Evolutionary conservation across 2,329 filamentous ascomycete genomes (phyloP).

Genomic region (Cladorrhinum sp.): DNA sequence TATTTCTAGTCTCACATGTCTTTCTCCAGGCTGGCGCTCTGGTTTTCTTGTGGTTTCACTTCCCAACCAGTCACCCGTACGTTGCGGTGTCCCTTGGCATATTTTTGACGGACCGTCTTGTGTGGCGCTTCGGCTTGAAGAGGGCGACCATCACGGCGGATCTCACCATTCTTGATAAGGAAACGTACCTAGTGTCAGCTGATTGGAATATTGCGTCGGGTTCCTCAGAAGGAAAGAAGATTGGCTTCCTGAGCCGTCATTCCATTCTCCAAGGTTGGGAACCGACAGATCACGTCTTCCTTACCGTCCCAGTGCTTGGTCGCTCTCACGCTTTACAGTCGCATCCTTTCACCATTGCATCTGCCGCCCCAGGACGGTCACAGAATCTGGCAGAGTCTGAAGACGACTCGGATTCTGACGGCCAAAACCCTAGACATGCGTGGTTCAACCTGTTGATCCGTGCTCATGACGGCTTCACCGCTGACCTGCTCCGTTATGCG

Average conservation of each 20-base stretch:
- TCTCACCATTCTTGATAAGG: slow-evolving; percentile 49
- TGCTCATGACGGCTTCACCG: slow-evolving; percentile 58
- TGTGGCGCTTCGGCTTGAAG: slow-evolving; percentile 56
- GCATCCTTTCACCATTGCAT: slow-evolving; percentile 66
- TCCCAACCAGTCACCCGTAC: slow-evolving; percentile 50
- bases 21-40: slow-evolving; percentile 55
- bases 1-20: slow-evolving; percentile 59
- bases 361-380: slow-evolving; percentile 38
- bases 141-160: slow-evolving; percentile 46
- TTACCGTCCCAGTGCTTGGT: slow-evolving; percentile 56
- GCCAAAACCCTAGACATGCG: slow-evolving; percentile 35
- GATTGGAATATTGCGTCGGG: slow-evolving; percentile 39
- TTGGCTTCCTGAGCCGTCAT: background rate
- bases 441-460: slow-evolving; percentile 59
- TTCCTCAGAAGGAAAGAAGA: background rate
- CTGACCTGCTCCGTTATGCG: slow-evolving; percentile 52
- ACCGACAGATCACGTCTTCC: slow-evolving; percentile 62
- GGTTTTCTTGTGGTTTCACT: slow-evolving; percentile 59
- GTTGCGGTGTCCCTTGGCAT: slow-evolving; percentile 52
- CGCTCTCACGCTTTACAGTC: slow-evolving; percentile 54
- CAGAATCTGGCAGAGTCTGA: background rate
- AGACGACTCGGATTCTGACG: background rate
- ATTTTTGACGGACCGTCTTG: slow-evolving; percentile 55
- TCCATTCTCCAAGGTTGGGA: slow-evolving; percentile 48
- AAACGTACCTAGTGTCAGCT: slow-evolving; percentile 49